Evolutionary conservation across 2,329 filamentous ascomycete species (phyloP).

Genomic region (Onygenales sp.): DNA sequence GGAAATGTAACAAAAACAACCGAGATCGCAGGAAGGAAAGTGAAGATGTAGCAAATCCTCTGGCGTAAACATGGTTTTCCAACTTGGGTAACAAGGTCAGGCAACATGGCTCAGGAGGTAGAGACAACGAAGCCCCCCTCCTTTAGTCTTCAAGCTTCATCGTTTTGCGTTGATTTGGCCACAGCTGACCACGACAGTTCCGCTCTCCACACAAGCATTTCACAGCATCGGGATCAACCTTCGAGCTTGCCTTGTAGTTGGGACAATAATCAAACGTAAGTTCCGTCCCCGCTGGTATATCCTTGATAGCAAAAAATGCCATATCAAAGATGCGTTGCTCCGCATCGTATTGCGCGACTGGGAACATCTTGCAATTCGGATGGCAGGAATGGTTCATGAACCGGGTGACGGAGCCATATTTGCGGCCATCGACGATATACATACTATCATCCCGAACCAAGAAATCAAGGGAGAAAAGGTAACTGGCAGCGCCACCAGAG

Average conservation of each 20-base stretch:
- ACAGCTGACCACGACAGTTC: slow-evolving; percentile 36
- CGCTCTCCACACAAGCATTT: slow-evolving; percentile 35
- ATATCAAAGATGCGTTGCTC: slow-evolving; percentile 36
- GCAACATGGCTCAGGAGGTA: no score
- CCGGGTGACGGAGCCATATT: slow-evolving; percentile 32
- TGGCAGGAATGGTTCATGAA: slow-evolving; percentile 42
- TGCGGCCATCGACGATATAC: slow-evolving; percentile 35
- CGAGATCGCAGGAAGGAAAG: no score
- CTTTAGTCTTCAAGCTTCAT: slow-evolving; percentile 5
- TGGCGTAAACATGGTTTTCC: no score
- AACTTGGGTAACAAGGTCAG: no score
- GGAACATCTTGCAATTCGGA: slow-evolving; percentile 37
- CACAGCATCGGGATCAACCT: slow-evolving; percentile 28
- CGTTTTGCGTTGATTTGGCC: slow-evolving; percentile 30
- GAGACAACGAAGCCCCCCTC: no score
- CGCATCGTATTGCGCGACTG: slow-evolving; percentile 31
- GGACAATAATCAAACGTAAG: slow-evolving; percentile 41
- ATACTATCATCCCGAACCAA: slow-evolving; percentile 18
- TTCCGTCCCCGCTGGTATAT: slow-evolving; percentile 33
- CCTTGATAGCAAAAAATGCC: slow-evolving; percentile 36
- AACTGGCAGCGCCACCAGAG: slow-evolving; percentile 24
- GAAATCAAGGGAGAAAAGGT: slow-evolving; percentile 35
- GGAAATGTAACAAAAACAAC: no score
- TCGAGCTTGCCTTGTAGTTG: slow-evolving; percentile 12
- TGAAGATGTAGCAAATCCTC: no score